Conservation (phyloP, 176 grass and related monocot genomes). For the Coix lacrymajobi region DNA sequence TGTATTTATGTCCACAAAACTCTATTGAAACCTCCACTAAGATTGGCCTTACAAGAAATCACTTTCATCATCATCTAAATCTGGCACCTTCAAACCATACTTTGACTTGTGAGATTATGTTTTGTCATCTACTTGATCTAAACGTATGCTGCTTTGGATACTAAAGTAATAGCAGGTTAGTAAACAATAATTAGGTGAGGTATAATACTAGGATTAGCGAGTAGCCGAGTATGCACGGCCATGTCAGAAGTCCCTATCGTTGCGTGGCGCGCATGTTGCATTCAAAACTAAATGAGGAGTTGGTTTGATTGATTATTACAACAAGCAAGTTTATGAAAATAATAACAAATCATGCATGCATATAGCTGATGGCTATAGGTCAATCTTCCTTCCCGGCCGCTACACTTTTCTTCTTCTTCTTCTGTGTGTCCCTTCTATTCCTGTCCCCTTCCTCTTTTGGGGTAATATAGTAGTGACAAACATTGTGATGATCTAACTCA, state of each 20-base stretch:
- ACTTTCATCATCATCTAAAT: not conserved
- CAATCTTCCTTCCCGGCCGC: not conserved
- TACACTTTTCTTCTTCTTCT: not conserved
- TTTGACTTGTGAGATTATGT: not conserved
- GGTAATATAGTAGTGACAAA: not conserved
- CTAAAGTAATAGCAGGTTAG: not conserved
- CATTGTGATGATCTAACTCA: not conserved
- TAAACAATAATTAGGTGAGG: not conserved
- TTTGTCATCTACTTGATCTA: not conserved
- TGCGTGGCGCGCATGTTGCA: not conserved
- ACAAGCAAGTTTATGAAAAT: not conserved
- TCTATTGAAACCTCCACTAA: no score
- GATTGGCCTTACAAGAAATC: not conserved
- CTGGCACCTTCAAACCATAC: not conserved
- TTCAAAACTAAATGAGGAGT: not conserved
- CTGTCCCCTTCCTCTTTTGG: not conserved
- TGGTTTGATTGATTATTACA: not conserved
- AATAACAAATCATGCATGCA: not conserved
- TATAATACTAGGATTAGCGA: conserved; percentile 1
- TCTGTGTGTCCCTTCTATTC: not conserved
- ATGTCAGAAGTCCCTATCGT: not conserved
- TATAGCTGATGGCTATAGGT: not conserved
- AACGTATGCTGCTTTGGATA: not conserved
- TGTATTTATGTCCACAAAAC: no score
- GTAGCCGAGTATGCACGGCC: no score